Conservation (phyloP, 495 filamentous ascomycete species). For the Penicillium ochrochloron region DNA sequence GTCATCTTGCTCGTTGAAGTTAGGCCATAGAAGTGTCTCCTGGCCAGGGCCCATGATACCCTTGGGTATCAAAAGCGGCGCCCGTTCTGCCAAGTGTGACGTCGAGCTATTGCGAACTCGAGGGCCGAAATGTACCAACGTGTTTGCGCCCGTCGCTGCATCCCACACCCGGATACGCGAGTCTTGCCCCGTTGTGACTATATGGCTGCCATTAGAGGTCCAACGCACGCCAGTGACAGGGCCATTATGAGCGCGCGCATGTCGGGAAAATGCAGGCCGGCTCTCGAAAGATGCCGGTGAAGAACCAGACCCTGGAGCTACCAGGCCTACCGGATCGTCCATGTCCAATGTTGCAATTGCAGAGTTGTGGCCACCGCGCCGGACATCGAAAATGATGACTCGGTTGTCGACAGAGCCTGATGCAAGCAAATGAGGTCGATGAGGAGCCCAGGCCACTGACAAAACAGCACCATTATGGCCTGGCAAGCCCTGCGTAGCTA, state of each 20-base stretch:
- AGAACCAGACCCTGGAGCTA: conserved; percentile 31
- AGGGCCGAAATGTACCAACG: conserved; percentile 80
- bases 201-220: conserved; percentile 73
- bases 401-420: conserved; percentile 78
- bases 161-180: conserved; percentile 84
- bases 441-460: conserved; percentile 78
- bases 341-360: conserved; percentile 77
- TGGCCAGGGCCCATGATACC: conserved; percentile 53
- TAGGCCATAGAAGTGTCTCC: conserved; percentile 75
- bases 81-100: conserved; percentile 62
- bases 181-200: conserved; percentile 83
- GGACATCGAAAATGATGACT: conserved; percentile 83
- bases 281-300: conserved; percentile 35
- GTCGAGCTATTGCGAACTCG: conserved; percentile 65
- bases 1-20: conserved; percentile 65
- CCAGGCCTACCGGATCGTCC: conserved; percentile 73
- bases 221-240: conserved; percentile 83
- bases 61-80: conserved; percentile 64
- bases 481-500: conserved; percentile 74
- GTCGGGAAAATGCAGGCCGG: conserved; percentile 52
- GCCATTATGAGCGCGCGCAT: conserved; percentile 69
- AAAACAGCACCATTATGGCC: conserved; percentile 75
- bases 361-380: conserved; percentile 62
- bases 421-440: conserved; percentile 76
- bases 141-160: conserved; percentile 76